These are phyloP conservation scores for Penicillium roqueforti DNA, from an alignment of 495 filamentous ascomycete genomes.

Conservation along the genomic window DNA sequence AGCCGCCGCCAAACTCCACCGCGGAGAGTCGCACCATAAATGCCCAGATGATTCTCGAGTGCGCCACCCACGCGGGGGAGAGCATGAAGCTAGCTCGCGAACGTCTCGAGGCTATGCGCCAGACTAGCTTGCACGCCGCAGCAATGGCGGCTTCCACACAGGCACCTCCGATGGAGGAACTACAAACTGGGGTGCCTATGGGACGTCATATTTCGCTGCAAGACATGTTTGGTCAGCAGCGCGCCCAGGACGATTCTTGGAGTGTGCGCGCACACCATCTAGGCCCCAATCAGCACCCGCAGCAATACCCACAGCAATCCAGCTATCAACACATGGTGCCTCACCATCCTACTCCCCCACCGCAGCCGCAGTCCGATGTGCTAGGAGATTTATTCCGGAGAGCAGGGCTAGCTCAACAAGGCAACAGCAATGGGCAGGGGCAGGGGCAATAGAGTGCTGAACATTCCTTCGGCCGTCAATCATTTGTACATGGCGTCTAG, in stretches of 20 bases:
- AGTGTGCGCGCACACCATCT: constrained; percentile 45
- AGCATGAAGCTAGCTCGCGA: constrained; percentile 43
- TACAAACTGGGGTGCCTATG: constrained; percentile 43
- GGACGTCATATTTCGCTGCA: constrained; percentile 51
- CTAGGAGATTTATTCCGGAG: constrained; percentile 42
- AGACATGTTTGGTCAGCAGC: constrained; percentile 54
- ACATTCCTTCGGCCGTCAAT: neutral
- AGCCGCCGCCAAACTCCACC: constrained; percentile 51
- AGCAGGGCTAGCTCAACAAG: constrained; percentile 38
- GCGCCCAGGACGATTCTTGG: constrained; percentile 49
- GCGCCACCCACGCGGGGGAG: constrained; percentile 47
- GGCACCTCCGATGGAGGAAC: constrained; percentile 29
- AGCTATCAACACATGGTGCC: constrained; percentile 15
- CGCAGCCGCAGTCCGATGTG: constrained; percentile 29
- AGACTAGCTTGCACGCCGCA: constrained; percentile 36
- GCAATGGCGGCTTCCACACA: constrained; percentile 30
- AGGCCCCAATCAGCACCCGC: constrained; percentile 9
- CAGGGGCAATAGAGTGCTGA: constrained; percentile 12
- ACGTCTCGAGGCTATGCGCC: constrained; percentile 37
- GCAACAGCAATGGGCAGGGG: constrained; percentile 7
- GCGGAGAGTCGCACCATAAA: constrained; percentile 47
- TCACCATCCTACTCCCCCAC: constrained; percentile 14
- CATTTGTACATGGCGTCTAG: constrained; percentile 13
- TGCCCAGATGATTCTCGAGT: constrained; percentile 51
- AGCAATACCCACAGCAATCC: constrained; percentile 9